A percentile compares a stretch with the other conserved stretches of the same genome.
Evolutionary conservation across 1,284 basidiomycete genomes (phyloP).

Genomic region (Marasmius sp.): DNA sequence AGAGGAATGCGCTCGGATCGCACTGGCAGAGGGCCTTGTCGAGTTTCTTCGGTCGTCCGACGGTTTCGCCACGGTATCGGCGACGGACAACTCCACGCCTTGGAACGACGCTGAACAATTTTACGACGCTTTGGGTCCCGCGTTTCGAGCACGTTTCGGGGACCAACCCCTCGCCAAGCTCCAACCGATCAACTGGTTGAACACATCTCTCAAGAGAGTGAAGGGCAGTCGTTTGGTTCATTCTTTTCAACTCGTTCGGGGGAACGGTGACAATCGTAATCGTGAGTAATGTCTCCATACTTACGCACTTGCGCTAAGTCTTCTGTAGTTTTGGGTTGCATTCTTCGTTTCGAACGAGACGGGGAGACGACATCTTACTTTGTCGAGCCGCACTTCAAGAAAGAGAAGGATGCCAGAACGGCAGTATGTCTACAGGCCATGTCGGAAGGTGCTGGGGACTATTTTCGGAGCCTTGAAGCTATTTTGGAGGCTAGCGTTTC

Average conservation of each 20-base stretch:
- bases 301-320: neutral
- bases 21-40: neutral
- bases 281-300: neutral
- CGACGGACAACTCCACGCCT: neutral
- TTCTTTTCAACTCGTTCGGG: neutral
- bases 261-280: neutral
- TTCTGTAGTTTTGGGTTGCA: neutral
- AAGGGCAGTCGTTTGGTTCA: slow-evolving; percentile 1
- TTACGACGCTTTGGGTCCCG: neutral
- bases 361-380: slow-evolving; percentile 2
- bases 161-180: neutral
- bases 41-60: neutral
- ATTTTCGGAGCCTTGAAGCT: neutral
- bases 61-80: neutral
- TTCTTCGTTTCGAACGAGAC: slow-evolving; percentile 3
- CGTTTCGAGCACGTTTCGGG: slow-evolving; percentile 6
- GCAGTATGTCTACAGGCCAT: slow-evolving; percentile 12
- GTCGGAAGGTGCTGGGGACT: slow-evolving; percentile 6
- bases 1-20: neutral
- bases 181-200: slow-evolving; percentile 4
- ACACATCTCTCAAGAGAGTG: slow-evolving; percentile 9
- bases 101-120: neutral
- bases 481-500: neutral
- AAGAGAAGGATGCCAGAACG: slow-evolving; percentile 3
- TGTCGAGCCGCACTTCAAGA: slow-evolving; percentile 7